Evolutionary conservation across 129 eudicot species (phyloP).

Genomic region (Pittosporum tobira): DNA sequence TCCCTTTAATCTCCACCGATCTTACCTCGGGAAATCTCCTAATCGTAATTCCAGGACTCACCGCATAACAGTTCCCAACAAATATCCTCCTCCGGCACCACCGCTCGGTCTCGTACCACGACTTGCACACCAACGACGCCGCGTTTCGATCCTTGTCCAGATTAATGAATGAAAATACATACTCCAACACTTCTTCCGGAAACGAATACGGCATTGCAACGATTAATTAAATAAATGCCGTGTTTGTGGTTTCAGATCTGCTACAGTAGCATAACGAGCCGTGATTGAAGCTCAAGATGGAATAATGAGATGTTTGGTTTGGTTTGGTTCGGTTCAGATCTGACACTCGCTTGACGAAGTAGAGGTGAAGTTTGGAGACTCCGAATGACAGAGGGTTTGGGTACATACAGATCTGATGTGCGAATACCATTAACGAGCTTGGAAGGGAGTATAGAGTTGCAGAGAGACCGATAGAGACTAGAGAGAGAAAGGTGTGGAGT

Average conservation of each 20-base stretch:
- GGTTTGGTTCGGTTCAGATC: no score
- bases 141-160: constrained; percentile 51
- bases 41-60: constrained; percentile 41
- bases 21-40: constrained; percentile 56
- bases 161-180: constrained; percentile 45
- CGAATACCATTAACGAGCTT: neutral
- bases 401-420: neutral
- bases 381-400: no score
- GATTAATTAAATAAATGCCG: no score
- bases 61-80: constrained; percentile 72
- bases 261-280: neutral
- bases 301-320: no score
- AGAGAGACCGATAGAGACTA: no score
- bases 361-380: no score
- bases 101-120: constrained; percentile 78
- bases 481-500: neutral
- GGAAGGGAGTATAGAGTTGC: neutral
- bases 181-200: constrained; percentile 73
- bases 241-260: neutral
- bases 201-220: constrained; percentile 46
- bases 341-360: no score
- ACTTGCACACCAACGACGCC: constrained; percentile 65
- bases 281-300: neutral
- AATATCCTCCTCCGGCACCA: constrained; percentile 56
- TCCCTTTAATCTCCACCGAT: constrained; percentile 51